These are phyloP conservation scores for Pichia ethanolica DNA, from an alignment of 805 yeast species.

Conservation along the genomic window DNA sequence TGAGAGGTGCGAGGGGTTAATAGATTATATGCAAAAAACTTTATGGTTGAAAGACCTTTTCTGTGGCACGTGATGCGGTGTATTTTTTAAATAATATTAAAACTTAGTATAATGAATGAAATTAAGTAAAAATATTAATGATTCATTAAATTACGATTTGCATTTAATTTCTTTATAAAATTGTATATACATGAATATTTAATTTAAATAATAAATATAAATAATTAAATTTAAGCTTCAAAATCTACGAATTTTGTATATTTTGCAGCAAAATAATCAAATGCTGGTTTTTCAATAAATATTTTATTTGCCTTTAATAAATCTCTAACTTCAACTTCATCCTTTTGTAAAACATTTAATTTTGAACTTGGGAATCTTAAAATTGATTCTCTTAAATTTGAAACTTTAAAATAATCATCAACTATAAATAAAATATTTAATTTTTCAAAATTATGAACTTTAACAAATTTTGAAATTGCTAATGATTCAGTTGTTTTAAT, in stretches of 20 bases:
- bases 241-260: slow-evolving; percentile 17
- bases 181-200: no score
- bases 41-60: no score
- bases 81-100: no score
- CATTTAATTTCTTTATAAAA: no score
- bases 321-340: slow-evolving; percentile 78
- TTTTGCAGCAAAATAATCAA: slow-evolving; percentile 47
- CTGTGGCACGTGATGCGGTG: no score
- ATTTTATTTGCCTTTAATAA: slow-evolving; percentile 71
- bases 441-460: slow-evolving; percentile 40
- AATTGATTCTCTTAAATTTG: slow-evolving; percentile 56
- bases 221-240: neutral
- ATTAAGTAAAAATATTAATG: no score
- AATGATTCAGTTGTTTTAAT: slow-evolving; percentile 24
- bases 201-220: neutral
- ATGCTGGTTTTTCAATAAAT: slow-evolving; percentile 63
- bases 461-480: slow-evolving; percentile 31
- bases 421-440: slow-evolving; percentile 64
- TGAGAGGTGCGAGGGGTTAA: neutral
- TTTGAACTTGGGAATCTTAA: slow-evolving; percentile 39
- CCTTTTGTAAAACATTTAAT: slow-evolving; percentile 63
- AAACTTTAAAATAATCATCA: slow-evolving; percentile 33
- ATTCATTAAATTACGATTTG: no score
- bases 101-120: no score
- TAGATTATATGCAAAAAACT: no score